Evolutionary conservation across 768 basidiomycete species (phyloP), one percentile per base, ranked within the genome.

Genomic region (Clitopilus hobsonii): DNA sequence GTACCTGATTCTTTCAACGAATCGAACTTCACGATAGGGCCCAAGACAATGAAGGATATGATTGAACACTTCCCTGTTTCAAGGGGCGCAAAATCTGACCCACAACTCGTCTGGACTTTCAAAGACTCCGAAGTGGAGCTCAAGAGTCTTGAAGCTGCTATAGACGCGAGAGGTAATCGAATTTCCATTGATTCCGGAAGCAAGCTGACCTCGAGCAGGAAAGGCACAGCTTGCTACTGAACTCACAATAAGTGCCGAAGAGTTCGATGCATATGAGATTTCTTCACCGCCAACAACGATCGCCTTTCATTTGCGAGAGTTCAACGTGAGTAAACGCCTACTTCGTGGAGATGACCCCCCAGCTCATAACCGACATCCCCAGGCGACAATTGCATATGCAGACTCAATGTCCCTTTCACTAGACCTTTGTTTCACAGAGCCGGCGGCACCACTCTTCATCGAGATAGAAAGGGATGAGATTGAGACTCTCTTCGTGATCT

Each of bases 31-130:
- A 83, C 77, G 6, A 84, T 94, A 54, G 88, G 88, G 10, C 86
- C 91, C 25, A 81, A 80, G 60, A 81, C 84, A 13, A 70, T 94
- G 45, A 85, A 78, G 64, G 89, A 90, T 61, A 83, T 93, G 66
- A 78, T 91, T 20, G 91, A 93, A 48, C 90, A 91, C 66, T 94
- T 94, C 58, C 83, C 88, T 0, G 69, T 80, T 20, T 72, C 82
- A 10, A 84, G 80, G 58, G 83, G 84, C 3, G 65, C 70, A 10
- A 87, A 85, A 61, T 79, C 77, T 10, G 91, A 94, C 60, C 88
- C 89, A 25, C 87, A 89, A 62, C 77, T 94, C 16, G 78, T 89
- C 4, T 94, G 91, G 91, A 81, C 71, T n/a, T 92, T 94, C 63
- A 78, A 76, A 18, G 79, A 85, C 51, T 69, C 73, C 0, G 87